Base-by-base conservation (phyloP, 495 filamentous ascomycete species). In the Podospora sp. region DNA sequence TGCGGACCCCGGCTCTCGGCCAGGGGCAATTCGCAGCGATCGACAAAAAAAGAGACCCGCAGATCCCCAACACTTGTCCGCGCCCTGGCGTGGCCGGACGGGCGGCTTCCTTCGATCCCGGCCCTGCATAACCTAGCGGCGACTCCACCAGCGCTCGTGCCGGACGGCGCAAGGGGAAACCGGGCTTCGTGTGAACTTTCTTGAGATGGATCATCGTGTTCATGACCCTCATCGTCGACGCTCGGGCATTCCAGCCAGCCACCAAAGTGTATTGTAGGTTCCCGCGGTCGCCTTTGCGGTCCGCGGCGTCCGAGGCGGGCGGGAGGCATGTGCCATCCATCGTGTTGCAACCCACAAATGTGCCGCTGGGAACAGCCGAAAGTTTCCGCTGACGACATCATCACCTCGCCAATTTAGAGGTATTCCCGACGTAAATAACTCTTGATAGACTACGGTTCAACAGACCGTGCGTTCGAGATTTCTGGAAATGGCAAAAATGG, bases 61-160 rank as follows among this genome's bases (percentile, higher is more conserved):
- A 79, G 72, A 77, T 79, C 77, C 77, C 77, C 77, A 79, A 79
- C 77, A 76, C 56, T 77, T 78, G 74, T 74, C 77, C 77, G 77
- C 65, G 66, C 24, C 60, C 55, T 64, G 60, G n/a, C n/a, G n/a
- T n/a, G n/a, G 55, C 46, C 18, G 35, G n/a, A 52, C 25, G 40
- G 24, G 25, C 22, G 58, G 22, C 25, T 59, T 67, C 40, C 40
- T 18, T 63, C 57, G 57, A 55, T 55, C 46, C 62, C 14, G 52
- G 25, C 22, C 24, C n/a, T 55, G 52, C 52, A 55, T 55, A 49
- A 61, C n/a, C n/a, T n/a, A n/a, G 59, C 35, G 29, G 59, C 59
- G 12, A 12, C 35, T 61, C 35, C 59, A 49, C 27, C 25, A 61
- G 29, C 16, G 1, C 9, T 26, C 20, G 14, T 55, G 3, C 52